These are phyloP conservation scores for Graphium sp. DNA, from an alignment of 2,329 filamentous ascomycete species.

Conservation along the genomic window DNA sequence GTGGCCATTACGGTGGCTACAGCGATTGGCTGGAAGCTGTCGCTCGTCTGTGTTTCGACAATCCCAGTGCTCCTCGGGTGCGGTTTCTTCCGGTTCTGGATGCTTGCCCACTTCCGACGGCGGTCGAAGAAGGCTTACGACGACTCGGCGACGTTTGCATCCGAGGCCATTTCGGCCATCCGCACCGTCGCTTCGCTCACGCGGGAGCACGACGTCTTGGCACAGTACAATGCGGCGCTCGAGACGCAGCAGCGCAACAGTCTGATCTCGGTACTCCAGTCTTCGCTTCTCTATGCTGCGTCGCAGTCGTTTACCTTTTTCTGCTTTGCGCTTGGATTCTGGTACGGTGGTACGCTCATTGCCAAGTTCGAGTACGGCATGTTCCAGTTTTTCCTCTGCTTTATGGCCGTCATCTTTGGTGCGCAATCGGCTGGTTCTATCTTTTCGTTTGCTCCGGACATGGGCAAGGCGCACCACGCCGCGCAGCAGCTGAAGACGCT, in stretches of 20 bases:
- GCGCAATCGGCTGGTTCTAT: slow-evolving; percentile 81
- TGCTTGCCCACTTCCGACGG: slow-evolving; percentile 62
- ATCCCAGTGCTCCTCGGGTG: slow-evolving; percentile 64
- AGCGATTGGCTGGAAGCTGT: slow-evolving; percentile 76
- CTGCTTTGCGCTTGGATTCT: slow-evolving; percentile 77
- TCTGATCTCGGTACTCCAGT: slow-evolving; percentile 57
- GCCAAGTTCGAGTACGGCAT: slow-evolving; percentile 52
- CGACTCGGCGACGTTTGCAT: slow-evolving; percentile 69
- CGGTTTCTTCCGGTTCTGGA: slow-evolving; percentile 78
- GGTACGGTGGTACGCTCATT: slow-evolving; percentile 73
- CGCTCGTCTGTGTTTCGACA: slow-evolving; percentile 63
- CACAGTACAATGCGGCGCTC: slow-evolving; percentile 51
- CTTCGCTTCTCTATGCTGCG: slow-evolving; percentile 64
- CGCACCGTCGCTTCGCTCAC: slow-evolving; percentile 86
- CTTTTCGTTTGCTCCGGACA: slow-evolving; percentile 81
- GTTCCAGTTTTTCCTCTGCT: slow-evolving; percentile 87
- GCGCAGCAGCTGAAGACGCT: slow-evolving; percentile 66
- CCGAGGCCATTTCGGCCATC: slow-evolving; percentile 86
- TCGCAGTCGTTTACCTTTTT: slow-evolving; percentile 75
- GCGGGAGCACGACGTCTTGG: slow-evolving; percentile 65
- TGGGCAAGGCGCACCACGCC: slow-evolving; percentile 82
- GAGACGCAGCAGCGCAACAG: slow-evolving; percentile 49
- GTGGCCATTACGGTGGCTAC: slow-evolving; percentile 54
- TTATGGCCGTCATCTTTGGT: slow-evolving; percentile 76
- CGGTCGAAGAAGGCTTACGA: slow-evolving; percentile 69